Conservation (phyloP, 2,329 filamentous ascomycete genomes). For the Echinosphaeria canescens region DNA sequence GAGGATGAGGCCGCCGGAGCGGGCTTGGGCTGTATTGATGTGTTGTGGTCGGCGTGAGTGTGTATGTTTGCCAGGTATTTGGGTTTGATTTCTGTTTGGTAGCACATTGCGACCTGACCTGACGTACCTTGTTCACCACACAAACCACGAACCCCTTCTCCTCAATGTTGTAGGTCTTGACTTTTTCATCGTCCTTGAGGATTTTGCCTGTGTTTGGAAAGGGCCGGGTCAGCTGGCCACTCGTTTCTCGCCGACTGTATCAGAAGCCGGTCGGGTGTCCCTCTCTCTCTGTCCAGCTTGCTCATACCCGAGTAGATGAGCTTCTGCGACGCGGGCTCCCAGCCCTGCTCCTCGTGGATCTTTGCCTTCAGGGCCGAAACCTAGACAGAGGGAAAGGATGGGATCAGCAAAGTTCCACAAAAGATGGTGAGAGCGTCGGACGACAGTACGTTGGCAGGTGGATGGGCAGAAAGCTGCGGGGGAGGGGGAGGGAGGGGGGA, state of each 20-base stretch:
- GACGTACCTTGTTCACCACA: conserved; percentile 80
- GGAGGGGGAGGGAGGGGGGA: conserved; percentile 4
- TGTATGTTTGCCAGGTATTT: too few species aligned
- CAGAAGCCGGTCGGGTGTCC: conserved; percentile 8
- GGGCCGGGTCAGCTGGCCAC: conserved; percentile 8
- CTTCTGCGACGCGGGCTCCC: conserved; percentile 80
- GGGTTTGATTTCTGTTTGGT: too few species aligned
- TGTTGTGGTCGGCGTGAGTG: too few species aligned
- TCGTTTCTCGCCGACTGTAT: neutral
- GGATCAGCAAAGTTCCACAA: conserved; percentile 2
- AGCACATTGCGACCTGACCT: too few species aligned
- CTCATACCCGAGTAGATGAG: conserved; percentile 88
- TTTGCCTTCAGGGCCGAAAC: conserved; percentile 83
- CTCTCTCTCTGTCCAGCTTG: too few species aligned
- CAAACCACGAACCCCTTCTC: conserved; percentile 99
- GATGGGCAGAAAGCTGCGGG: conserved; percentile 5
- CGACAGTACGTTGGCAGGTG: too few species aligned
- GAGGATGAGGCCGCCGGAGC: conserved; percentile 36
- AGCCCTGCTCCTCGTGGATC: conserved; percentile 81
- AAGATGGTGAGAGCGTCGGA: too few species aligned
- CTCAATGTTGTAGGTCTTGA: conserved; percentile 94
- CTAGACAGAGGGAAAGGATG: conserved; percentile 15
- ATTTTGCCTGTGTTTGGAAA: conserved; percentile 62
- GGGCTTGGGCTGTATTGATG: conserved; percentile 42
- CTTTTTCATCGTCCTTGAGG: conserved; percentile 89